phyloP scores from a whole-genome alignment of 106 monocot genomes.

The Triglochin maritima region DNA sequence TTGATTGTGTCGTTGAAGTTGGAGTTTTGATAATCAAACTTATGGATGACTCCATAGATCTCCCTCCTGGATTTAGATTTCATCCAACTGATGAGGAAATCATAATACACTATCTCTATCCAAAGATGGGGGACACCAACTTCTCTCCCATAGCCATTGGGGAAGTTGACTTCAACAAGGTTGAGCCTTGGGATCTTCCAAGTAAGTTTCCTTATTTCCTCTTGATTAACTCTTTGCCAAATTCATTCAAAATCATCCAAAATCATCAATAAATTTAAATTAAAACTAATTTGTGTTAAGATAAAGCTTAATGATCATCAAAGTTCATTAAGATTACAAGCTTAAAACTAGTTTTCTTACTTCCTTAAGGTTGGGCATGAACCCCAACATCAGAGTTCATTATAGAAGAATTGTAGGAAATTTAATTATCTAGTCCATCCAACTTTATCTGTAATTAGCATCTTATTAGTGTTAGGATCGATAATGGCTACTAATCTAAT shows the following conservation, averaged over 20 bases:
- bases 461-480: no score
- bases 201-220: conserved; percentile 8
- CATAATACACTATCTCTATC: conserved; percentile 29
- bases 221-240: background rate
- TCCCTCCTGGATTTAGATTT: conserved; percentile 49
- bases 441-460: no score
- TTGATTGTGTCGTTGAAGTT: background rate
- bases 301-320: no score
- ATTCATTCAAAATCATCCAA: background rate
- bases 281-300: no score
- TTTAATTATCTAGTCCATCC: no score
- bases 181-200: conserved; percentile 50
- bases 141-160: conserved; percentile 31
- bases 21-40: background rate
- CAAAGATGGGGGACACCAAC: conserved; percentile 17
- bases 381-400: no score
- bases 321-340: no score
- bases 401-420: no score
- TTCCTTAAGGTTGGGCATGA: no score
- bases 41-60: background rate
- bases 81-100: conserved; percentile 50
- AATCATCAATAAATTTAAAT: no score
- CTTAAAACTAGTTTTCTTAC: no score
- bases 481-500: no score
- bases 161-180: conserved; percentile 36